A percentile compares a stretch with the other conserved stretches of the same genome.
Evolutionary conservation across 371 early-diverging fungal genomes (phyloP).

Genomic region (Basidiobolus meristosporus): DNA sequence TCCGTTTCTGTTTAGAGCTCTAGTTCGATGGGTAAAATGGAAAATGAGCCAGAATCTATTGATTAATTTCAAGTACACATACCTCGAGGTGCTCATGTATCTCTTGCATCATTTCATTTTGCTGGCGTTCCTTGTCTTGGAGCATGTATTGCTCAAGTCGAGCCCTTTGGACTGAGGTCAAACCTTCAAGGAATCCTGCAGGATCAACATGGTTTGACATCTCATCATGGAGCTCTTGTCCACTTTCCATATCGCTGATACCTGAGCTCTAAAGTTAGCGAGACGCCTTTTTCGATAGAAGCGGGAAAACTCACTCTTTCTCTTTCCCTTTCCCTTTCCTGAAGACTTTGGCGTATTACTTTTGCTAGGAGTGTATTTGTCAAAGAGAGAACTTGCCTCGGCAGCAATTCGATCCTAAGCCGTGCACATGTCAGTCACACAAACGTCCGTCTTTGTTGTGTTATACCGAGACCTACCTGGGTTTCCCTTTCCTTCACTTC

Average conservation of each 20-base stretch:
- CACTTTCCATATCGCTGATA: slow-evolving; percentile 2
- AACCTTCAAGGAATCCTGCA: not conserved
- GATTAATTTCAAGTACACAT: slow-evolving; percentile 4
- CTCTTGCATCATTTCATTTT: slow-evolving; percentile 4
- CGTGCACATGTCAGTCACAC: no score
- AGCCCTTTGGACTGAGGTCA: not conserved
- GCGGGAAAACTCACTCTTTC: no score
- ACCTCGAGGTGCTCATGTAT: slow-evolving; percentile 7
- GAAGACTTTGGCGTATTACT: no score
- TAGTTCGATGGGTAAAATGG: slow-evolving; percentile 6
- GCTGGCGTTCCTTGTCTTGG: slow-evolving; percentile 1
- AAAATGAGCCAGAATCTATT: slow-evolving; percentile 5
- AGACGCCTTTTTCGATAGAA: no score
- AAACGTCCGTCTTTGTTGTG: slow-evolving; percentile 5
- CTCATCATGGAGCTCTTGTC: slow-evolving; percentile 8
- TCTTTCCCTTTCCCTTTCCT: no score
- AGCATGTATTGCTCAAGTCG: slow-evolving; percentile 1
- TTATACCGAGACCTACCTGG: no score
- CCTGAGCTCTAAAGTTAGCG: slow-evolving; percentile 2
- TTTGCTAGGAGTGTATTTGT: no score
- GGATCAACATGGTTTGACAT: slow-evolving; percentile 3
- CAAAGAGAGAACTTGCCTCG: no score
- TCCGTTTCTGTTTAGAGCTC: slow-evolving; percentile 11
- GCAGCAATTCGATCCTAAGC: no score
- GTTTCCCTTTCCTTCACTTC: slow-evolving; percentile 14